phyloP scores from a whole-genome alignment of 306 rosid genomes.

The Mimosa bimucronata region DNA sequence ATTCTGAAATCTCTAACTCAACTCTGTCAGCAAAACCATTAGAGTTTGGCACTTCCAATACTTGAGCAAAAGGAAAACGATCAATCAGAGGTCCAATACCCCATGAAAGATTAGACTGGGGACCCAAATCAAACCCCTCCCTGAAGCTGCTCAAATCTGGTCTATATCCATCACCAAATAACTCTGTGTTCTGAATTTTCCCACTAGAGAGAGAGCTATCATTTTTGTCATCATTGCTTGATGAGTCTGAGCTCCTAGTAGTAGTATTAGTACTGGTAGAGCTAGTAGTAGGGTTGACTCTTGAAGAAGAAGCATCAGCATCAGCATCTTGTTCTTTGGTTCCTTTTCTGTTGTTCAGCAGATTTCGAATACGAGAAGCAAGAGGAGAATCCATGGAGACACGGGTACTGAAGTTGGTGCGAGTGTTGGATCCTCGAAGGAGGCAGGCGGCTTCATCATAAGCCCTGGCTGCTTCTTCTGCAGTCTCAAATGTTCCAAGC shows the following conservation, averaged over 20 bases:
- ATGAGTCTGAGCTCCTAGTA: neutral
- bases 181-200: conserved; percentile 32
- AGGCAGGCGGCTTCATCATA: conserved; percentile 98
- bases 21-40: conserved; percentile 24
- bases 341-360: conserved; percentile 63
- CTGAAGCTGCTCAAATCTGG: conserved; percentile 70
- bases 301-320: conserved; percentile 27
- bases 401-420: conserved; percentile 84
- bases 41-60: conserved; percentile 56
- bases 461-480: conserved; percentile 94
- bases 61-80: conserved; percentile 52
- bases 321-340: conserved; percentile 12
- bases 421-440: conserved; percentile 87
- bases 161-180: conserved; percentile 63
- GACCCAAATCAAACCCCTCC: conserved; percentile 41
- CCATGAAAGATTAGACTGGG: conserved; percentile 50
- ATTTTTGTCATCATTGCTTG: conserved; percentile 31
- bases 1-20: conserved; percentile 59
- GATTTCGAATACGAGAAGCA: conserved; percentile 73
- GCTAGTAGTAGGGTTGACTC: conserved; percentile 14
- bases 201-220: conserved; percentile 22
- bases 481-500: conserved; percentile 97
- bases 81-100: conserved; percentile 50
- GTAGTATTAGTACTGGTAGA: neutral
- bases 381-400: conserved; percentile 83